phyloP scores from a whole-genome alignment of 768 basidiomycete species.

The Roridomyces roridus region DNA sequence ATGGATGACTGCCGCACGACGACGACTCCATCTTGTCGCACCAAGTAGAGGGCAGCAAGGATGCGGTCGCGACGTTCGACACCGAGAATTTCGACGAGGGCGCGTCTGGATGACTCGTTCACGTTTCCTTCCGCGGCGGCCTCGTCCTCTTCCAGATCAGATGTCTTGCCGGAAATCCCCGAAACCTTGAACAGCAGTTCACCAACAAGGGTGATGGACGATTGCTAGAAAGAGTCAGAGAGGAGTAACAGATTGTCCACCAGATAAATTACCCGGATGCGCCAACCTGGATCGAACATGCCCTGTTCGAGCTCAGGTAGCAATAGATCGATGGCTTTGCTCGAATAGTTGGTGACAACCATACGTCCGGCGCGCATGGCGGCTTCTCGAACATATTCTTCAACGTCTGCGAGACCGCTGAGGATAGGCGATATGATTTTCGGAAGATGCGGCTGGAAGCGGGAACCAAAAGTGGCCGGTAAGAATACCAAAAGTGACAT shows the following conservation, averaged over 20 bases:
- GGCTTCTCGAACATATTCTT: constrained; percentile 95
- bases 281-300: constrained; percentile 95
- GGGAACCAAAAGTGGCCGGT: constrained; percentile 94
- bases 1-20: constrained; percentile 90
- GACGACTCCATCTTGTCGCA: constrained; percentile 90
- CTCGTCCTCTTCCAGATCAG: constrained; percentile 79
- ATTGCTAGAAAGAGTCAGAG: constrained; percentile 63
- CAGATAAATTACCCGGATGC: constrained; percentile 83
- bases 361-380: constrained; percentile 99
- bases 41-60: constrained; percentile 88
- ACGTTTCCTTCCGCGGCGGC: constrained; percentile 62
- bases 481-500: constrained; percentile 97
- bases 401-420: constrained; percentile 87
- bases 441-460: constrained; percentile 95
- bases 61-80: constrained; percentile 89
- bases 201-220: constrained; percentile 94
- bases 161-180: constrained; percentile 90
- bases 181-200: constrained; percentile 96
- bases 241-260: not conserved
- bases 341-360: constrained; percentile 95
- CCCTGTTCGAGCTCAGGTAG: constrained; percentile 93
- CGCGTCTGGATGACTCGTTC: constrained; percentile 83
- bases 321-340: constrained; percentile 89
- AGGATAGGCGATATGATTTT: constrained; percentile 95
- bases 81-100: constrained; percentile 88